Evolutionary conservation across 495 filamentous ascomycete genomes (phyloP).

Genomic region (Arthonia radiata): DNA sequence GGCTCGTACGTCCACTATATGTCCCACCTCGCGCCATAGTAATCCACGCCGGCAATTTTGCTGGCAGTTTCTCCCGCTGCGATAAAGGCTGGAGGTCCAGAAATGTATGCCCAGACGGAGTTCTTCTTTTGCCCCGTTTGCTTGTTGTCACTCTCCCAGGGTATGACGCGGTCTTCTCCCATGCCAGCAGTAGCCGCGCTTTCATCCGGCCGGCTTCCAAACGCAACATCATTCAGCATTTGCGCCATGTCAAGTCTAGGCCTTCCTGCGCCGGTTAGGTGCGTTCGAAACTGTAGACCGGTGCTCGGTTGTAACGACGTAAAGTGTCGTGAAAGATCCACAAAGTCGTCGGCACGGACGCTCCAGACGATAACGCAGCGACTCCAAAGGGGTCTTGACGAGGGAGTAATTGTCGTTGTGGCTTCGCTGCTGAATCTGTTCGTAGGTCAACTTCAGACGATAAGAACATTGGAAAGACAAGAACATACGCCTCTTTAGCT

Average conservation of each 20-base stretch:
- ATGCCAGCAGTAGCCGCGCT: no score
- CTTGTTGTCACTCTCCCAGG: no score
- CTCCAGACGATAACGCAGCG: conserved; percentile 11
- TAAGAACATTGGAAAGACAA: neutral
- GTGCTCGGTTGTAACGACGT: neutral
- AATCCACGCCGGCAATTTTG: conserved; percentile 6
- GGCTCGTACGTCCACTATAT: neutral
- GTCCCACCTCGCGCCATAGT: conserved; percentile 6
- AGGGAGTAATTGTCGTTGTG: neutral
- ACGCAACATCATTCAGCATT: conserved; percentile 3
- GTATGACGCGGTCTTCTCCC: no score
- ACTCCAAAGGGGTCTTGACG: conserved; percentile 4
- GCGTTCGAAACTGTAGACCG: conserved; percentile 7
- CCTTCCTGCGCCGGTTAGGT: conserved; percentile 7
- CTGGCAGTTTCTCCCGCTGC: conserved; percentile 9
- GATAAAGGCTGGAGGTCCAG: conserved; percentile 11
- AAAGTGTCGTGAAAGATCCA: conserved; percentile 6
- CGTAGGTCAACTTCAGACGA: neutral
- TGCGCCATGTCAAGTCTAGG: conserved; percentile 3
- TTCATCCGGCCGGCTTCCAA: no score
- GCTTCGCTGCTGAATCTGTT: no score
- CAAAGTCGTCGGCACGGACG: conserved; percentile 8
- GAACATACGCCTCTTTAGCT: neutral
- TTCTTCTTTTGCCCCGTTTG: conserved; percentile 1
- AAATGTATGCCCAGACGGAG: conserved; percentile 11